Evolutionary conservation across 345 rosid species (phyloP).

Genomic region (Euphorbia peplus): DNA sequence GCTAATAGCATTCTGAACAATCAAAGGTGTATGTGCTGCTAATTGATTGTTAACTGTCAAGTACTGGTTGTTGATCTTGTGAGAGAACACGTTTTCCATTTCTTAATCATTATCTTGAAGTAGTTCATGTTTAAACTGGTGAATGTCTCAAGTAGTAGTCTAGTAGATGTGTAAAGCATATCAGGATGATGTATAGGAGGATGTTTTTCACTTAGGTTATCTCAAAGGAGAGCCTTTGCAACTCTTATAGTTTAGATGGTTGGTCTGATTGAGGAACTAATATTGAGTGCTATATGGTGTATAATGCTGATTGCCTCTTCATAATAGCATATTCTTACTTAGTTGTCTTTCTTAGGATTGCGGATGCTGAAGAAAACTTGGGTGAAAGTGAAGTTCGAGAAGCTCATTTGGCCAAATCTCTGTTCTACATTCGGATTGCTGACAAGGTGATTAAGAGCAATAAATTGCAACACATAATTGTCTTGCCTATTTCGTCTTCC

Average conservation of each 20-base stretch:
- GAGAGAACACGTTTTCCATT: too few species aligned
- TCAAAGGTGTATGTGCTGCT: background rate
- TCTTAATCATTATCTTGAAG: too few species aligned
- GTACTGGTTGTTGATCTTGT: slow-evolving; percentile 3
- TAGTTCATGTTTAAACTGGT: too few species aligned
- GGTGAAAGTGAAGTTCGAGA: slow-evolving; percentile 99
- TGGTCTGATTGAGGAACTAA: background rate
- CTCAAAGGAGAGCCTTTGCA: background rate
- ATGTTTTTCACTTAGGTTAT: background rate
- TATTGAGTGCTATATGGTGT: background rate
- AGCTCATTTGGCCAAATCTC: slow-evolving; percentile 94
- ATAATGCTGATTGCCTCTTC: background rate
- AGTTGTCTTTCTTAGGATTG: slow-evolving; percentile 54
- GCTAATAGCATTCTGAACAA: background rate
- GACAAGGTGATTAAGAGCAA: slow-evolving; percentile 56
- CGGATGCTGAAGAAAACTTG: slow-evolving; percentile 95
- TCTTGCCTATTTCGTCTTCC: slow-evolving; percentile 2
- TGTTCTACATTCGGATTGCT: slow-evolving; percentile 77
- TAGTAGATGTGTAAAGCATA: too few species aligned
- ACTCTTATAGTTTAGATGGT: background rate
- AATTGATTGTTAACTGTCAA: background rate
- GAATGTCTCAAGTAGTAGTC: too few species aligned
- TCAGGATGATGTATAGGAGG: too few species aligned
- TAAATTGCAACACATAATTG: slow-evolving; percentile 6
- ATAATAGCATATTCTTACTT: background rate